Evolutionary conservation across 1,139 yeast species (phyloP).

Genomic region (Saccharomyces hybrid): DNA sequence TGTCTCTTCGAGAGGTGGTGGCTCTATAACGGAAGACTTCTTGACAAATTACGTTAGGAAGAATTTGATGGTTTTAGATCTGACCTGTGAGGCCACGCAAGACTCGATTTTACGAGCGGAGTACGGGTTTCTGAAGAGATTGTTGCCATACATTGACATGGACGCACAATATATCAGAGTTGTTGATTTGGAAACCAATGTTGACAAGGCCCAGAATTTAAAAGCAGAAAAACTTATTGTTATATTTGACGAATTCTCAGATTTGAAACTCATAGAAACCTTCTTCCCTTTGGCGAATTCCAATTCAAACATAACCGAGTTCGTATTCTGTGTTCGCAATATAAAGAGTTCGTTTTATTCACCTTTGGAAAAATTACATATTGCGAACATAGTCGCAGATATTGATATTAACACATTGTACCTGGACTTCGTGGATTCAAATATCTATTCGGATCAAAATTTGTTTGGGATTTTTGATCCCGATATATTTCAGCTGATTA

Average conservation of each 20-base stretch:
- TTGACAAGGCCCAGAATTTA: background rate
- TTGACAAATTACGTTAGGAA: background rate
- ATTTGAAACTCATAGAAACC: background rate
- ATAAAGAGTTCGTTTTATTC: background rate
- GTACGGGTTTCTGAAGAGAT: background rate
- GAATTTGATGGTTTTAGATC: background rate
- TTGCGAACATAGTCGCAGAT: background rate
- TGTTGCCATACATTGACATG: background rate
- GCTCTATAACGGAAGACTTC: background rate
- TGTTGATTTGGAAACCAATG: background rate
- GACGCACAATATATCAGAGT: background rate
- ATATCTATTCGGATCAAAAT: slow-evolving; percentile 7
- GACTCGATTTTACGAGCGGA: background rate
- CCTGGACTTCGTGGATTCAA: slow-evolving; percentile 6
- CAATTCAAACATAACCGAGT: background rate
- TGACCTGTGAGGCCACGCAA: background rate
- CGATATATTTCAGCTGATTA: slow-evolving; percentile 7
- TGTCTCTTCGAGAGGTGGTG: background rate
- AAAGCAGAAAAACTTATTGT: background rate
- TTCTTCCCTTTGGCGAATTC: background rate
- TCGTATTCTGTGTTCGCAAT: background rate
- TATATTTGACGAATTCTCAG: background rate
- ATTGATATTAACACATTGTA: background rate
- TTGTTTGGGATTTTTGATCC: slow-evolving; percentile 15
- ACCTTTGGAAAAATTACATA: background rate